Conservation (phyloP, 2,329 filamentous ascomycete genomes). For the Aspergillus eucalypticola region DNA sequence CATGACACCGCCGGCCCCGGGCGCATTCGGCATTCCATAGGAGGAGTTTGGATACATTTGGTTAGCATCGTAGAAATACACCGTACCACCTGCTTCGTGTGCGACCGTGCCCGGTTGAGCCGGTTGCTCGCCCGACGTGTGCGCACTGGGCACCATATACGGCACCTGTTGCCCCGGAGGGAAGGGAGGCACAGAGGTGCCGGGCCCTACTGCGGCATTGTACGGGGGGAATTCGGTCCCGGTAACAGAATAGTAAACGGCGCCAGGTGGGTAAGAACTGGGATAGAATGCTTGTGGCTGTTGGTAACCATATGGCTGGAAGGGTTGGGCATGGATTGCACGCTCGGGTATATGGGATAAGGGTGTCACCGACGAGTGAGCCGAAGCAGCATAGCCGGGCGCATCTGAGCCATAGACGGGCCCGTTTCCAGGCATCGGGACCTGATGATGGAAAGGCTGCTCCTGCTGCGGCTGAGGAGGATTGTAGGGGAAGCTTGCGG, state of each 20-base stretch:
- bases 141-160: slow-evolving; percentile 34
- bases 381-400: slow-evolving; percentile 61
- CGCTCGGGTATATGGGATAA: slow-evolving; percentile 90
- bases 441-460: slow-evolving; percentile 90
- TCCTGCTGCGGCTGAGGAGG: slow-evolving; percentile 67
- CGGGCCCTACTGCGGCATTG: slow-evolving; percentile 48
- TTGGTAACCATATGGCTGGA: slow-evolving; percentile 72
- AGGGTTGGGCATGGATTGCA: slow-evolving; percentile 84
- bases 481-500: slow-evolving; percentile 62
- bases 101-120: slow-evolving; percentile 63
- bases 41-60: slow-evolving; percentile 60
- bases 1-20: slow-evolving; percentile 56
- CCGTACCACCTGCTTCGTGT: slow-evolving; percentile 92
- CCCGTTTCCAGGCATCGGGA: slow-evolving; percentile 71
- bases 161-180: slow-evolving; percentile 54
- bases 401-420: slow-evolving; percentile 55
- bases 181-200: slow-evolving; percentile 57
- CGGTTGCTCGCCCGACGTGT: slow-evolving; percentile 36
- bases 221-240: slow-evolving; percentile 44
- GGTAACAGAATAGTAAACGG: slow-evolving; percentile 68
- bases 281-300: slow-evolving; percentile 60
- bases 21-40: slow-evolving; percentile 52
- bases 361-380: slow-evolving; percentile 71
- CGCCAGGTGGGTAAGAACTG: slow-evolving; percentile 58
- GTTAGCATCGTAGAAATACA: slow-evolving; percentile 88